Base-by-base conservation (phyloP, 1,139 yeast genomes). In the Kodamaea fungicola region DNA sequence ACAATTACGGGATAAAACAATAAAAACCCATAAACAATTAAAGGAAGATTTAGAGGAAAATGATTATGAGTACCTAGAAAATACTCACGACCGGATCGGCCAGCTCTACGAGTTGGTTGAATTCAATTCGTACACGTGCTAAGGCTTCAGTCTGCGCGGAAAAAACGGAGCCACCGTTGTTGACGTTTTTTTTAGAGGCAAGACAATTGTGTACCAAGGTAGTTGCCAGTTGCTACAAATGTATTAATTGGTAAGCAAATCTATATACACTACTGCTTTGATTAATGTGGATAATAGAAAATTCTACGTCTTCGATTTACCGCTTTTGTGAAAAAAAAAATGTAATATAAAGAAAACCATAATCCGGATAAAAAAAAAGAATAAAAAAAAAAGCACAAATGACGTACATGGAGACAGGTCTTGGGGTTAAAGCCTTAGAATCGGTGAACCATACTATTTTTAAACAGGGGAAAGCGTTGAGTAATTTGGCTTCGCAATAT, bases 1-100 rank as follows among this genome's bases (percentile, higher is more conserved):
- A 12, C 59, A 59, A n/a, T 57, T 83, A 32, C 65, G 68, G 32
- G 71, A 68, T 22, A 71, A 76, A 40, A 66, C 76, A 0, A 32
- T 55, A 7, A 58, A 53, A 28, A 55, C 46, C 22, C 72, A 63
- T 44, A 46, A 54, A 24, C 49, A 44, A 7, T 43, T 64, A 12
- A 50, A 47, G 22, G 57, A 59, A 26, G 66, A 61, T 8, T n/a
- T 29, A 41, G 12, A 24, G 30, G n/a, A 25, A 7, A 19, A 26
- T 12, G 42, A 41, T 8, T 42, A 34, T 31, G 66, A 61, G 33
- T 55, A 55, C 35, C 52, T 21, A 22, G 42, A 37, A 21, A 31
- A 24, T 3, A 30, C 13, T 6, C 35, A 27, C 6, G 35, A 30
- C n/a, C 27, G 26, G 2, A 52, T 13, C 39, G 47, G 22, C 48